Evolutionary conservation across 176 grass and related monocot genomes (phyloP), one percentile per base, ranked within the genome.

Genomic region (Chloris gayana): DNA sequence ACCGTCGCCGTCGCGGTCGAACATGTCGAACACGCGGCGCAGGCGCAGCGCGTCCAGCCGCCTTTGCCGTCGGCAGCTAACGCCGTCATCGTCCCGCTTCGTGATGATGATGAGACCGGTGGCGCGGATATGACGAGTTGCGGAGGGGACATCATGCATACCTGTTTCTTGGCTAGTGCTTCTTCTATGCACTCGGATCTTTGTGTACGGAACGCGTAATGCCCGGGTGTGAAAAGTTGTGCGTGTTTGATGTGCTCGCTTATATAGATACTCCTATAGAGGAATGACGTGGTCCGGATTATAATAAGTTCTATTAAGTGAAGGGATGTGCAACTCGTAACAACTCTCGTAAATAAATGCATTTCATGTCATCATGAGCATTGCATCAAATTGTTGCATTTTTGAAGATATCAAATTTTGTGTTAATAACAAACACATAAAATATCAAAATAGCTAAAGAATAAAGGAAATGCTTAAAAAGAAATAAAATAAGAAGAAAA

Each of bases 1-100:
- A 42, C 92, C 95, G 66, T 98, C 95, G 67, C 92, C 92, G 87
- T 98, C 94, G 45, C 77, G 80, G 80, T 98, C 95, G 73, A 98
- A 98, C 19, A 98, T 83, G 83, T 98, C 95, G 83, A 98, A 98
- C 65, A 98, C 81, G 27, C 95, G 92, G 57, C 90, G 89, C 73
- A 98, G 92, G 35, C 95, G 91, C 51, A 98, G 80, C 7, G 88
- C 73, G 71, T 98, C 94, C 12, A 98, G 95, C 80, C 95, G 72
- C 89, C 80, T 37, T 37, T 37, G 65, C 89, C 94, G 47, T 90
- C 64, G 32, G 18, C 19, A 14, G 18, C 38, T 18, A 31, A 17
- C 2, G 35, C 2, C 7, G 18, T 9, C 31, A 25, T 69, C 79
- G 2, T 35, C 11, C 67, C 69, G 62, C 59, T 45, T 67, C 79